phyloP scores from a whole-genome alignment of 2,329 filamentous ascomycete species.

The Ophiostoma sp. region DNA sequence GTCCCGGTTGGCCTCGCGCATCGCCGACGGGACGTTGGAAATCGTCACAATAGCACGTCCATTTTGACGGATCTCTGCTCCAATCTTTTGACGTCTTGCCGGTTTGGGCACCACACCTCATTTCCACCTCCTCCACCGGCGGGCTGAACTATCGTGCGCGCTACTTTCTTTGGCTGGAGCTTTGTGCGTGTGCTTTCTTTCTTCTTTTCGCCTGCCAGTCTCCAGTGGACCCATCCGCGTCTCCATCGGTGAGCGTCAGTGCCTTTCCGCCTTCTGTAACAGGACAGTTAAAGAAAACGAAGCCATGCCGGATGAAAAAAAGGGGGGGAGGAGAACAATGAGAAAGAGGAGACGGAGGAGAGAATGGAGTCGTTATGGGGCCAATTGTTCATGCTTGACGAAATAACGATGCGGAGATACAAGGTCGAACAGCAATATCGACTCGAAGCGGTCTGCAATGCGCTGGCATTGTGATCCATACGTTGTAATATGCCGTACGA shows the following conservation, averaged over 20 bases:
- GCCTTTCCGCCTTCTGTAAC: constrained; percentile 13
- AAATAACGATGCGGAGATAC: constrained; percentile 11
- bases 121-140: constrained; percentile 17
- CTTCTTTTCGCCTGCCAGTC: neutral
- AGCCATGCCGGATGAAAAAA: neutral
- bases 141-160: constrained; percentile 14
- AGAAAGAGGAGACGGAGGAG: neutral
- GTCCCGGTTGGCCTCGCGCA: constrained; percentile 4
- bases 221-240: neutral
- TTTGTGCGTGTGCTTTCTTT: constrained; percentile 18
- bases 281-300: constrained; percentile 3
- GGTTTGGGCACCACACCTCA: constrained; percentile 15
- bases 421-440: neutral
- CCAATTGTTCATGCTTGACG: neutral
- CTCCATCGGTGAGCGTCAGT: neutral
- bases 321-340: neutral
- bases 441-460: neutral
- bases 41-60: neutral
- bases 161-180: neutral
- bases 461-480: neutral
- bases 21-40: constrained; percentile 5
- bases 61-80: neutral
- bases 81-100: constrained; percentile 3
- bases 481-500: neutral
- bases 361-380: neutral